Evolutionary conservation across 495 filamentous ascomycete species (phyloP), one percentile per base, ranked within the genome.

Genomic region (Friedmanniomyces simplex): DNA sequence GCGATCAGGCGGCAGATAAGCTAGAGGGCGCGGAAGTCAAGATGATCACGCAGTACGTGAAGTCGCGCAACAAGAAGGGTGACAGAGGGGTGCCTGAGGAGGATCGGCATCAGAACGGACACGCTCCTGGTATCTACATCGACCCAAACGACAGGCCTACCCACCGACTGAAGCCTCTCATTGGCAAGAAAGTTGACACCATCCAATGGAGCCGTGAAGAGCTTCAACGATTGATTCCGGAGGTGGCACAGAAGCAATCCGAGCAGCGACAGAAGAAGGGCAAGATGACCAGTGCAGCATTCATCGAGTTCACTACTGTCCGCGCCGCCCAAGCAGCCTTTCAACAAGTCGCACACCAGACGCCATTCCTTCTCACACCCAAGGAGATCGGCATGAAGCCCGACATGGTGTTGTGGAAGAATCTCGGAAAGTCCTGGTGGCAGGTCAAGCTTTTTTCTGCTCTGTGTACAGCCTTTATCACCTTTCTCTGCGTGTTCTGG

Each of bases 161-260:
- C 6, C 91, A 96, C 68, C 82, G 81, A 32, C 74, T 87, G 54
- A 93, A 88, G 60, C 72, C 76, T 47, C 72, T 95, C 43, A 76
- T 94, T 58, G 93, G 91, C 57, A 82, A 90, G 71, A 96, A 96
- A 76, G 88, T 95, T 30, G 89, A 96, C 69, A 87, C 87, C 0
- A 94, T 96, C 75, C 83, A 94, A 67, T 96, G 90, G 88, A 85
- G 81, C 65, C 85, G 91, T 55, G 73, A 77, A 1, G 84, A 93
- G 68, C 83, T 97, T 22, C 80, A 84, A 61, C 82, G 82, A 50
- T 76, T 96, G 52, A 86, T 85, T 55, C 91, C 90, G 3, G 79
- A 85, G 58, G 84, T 88, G 51, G 84, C 90, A 41, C 75, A 83
- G 24, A 75, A 85, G 50, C 91, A 96, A 72, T 78, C 76, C 54